phyloP scores from a whole-genome alignment of 169 alveolate species.

The Cryptosporidium canis region DNA sequence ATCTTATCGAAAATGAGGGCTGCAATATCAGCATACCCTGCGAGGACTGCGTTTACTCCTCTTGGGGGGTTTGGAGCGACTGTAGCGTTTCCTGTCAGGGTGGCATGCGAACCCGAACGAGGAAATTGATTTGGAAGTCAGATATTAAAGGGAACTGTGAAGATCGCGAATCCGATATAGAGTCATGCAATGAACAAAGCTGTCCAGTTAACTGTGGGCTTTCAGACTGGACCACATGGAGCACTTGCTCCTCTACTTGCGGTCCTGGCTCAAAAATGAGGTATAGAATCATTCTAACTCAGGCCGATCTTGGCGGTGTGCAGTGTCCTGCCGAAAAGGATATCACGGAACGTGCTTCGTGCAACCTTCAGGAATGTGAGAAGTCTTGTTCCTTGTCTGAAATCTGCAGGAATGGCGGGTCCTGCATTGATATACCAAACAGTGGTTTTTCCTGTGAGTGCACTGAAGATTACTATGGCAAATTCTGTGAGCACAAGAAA shows the following conservation, averaged over 20 bases:
- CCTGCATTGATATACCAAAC: constrained; percentile 56
- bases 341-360: constrained; percentile 33
- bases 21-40: constrained; percentile 46
- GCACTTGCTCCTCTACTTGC: constrained; percentile 58
- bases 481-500: constrained; percentile 29
- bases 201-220: constrained; percentile 53
- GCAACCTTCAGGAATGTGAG: constrained; percentile 23
- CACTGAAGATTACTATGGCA: constrained; percentile 44
- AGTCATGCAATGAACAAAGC: constrained; percentile 50
- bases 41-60: constrained; percentile 43
- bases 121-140: constrained; percentile 66
- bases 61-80: constrained; percentile 26
- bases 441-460: constrained; percentile 51
- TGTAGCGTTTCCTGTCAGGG: constrained; percentile 62
- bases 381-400: constrained; percentile 10
- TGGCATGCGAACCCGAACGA: constrained; percentile 40
- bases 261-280: constrained; percentile 47
- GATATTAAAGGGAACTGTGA: constrained; percentile 33
- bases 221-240: constrained; percentile 56
- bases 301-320: constrained; percentile 64
- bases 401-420: constrained; percentile 53
- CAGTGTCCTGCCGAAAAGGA: constrained; percentile 48
- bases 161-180: constrained; percentile 10
- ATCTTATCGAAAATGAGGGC: constrained; percentile 43
- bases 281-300: constrained; percentile 15